Conservation (phyloP, 176 grass and related monocot genomes). For the Otatea glauca region DNA sequence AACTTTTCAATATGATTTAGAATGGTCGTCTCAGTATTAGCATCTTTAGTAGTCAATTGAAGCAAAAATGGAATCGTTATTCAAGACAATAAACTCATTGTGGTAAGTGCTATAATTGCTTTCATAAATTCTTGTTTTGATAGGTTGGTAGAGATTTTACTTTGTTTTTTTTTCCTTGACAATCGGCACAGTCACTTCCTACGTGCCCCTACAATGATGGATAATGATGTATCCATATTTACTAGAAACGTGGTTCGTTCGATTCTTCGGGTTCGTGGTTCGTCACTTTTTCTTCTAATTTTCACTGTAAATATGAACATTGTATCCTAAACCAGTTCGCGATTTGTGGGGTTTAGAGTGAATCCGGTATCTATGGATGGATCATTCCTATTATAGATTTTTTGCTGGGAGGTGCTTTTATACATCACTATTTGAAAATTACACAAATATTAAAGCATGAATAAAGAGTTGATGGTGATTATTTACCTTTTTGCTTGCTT, state of each 20-base stretch:
- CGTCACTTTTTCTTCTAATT: too few species aligned
- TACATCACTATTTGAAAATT: too few species aligned
- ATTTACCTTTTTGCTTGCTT: too few species aligned
- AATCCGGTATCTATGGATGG: too few species aligned
- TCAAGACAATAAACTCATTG: not conserved
- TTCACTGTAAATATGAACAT: too few species aligned
- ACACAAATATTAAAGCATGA: too few species aligned
- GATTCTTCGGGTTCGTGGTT: too few species aligned
- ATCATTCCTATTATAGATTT: not conserved
- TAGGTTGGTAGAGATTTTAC: not conserved
- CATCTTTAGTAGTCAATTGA: not conserved
- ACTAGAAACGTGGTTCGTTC: too few species aligned
- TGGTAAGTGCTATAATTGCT: not conserved
- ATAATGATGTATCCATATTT: not conserved
- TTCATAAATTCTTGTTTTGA: not conserved
- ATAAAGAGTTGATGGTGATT: too few species aligned
- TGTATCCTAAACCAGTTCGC: too few species aligned
- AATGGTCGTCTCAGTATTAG: not conserved
- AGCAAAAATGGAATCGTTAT: not conserved
- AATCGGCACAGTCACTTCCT: not conserved
- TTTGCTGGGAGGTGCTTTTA: not conserved
- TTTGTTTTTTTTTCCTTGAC: not conserved
- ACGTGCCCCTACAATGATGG: not conserved
- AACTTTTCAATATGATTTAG: not conserved
- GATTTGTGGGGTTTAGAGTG: too few species aligned